These are phyloP conservation scores for Claviceps humidiphila DNA, from an alignment of 2,329 filamentous ascomycete genomes.

Conservation along the genomic window DNA sequence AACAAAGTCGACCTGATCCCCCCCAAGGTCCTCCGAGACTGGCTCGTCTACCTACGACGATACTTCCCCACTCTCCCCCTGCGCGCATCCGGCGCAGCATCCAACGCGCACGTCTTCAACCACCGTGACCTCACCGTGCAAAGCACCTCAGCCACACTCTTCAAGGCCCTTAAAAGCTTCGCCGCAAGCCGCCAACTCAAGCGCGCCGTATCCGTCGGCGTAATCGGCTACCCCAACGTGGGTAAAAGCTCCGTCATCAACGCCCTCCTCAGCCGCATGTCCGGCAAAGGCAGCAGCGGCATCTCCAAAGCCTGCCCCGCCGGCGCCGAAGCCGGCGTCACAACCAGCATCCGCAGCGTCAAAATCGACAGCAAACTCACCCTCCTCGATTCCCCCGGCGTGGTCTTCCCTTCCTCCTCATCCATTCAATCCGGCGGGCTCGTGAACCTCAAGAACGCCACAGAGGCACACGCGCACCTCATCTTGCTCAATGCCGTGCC, in stretches of 20 bases:
- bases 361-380: constrained; percentile 93
- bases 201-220: constrained; percentile 78
- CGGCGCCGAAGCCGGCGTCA: constrained; percentile 84
- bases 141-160: constrained; percentile 70
- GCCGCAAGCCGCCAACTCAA: constrained; percentile 74
- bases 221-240: constrained; percentile 92
- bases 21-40: constrained; percentile 65
- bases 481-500: constrained; percentile 85
- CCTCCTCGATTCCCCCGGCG: constrained; percentile 84
- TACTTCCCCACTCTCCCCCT: constrained; percentile 88
- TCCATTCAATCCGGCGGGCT: constrained; percentile 25
- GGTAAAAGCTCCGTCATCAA: constrained; percentile 97
- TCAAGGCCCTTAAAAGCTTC: constrained; percentile 82
- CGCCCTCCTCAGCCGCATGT: constrained; percentile 66
- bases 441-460: constrained; percentile 43
- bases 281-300: constrained; percentile 42
- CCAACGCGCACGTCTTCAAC: constrained; percentile 83
- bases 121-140: constrained; percentile 81
- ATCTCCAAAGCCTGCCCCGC: constrained; percentile 60
- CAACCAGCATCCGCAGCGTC: constrained; percentile 74
- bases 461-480: constrained; percentile 69
- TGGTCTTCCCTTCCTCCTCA: constrained; percentile 69
- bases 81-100: constrained; percentile 66
- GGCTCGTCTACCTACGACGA: constrained; percentile 71
- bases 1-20: constrained; percentile 95